Base-by-base conservation (phyloP, 768 basidiomycete species). In the Pulveroboletus sp. region DNA sequence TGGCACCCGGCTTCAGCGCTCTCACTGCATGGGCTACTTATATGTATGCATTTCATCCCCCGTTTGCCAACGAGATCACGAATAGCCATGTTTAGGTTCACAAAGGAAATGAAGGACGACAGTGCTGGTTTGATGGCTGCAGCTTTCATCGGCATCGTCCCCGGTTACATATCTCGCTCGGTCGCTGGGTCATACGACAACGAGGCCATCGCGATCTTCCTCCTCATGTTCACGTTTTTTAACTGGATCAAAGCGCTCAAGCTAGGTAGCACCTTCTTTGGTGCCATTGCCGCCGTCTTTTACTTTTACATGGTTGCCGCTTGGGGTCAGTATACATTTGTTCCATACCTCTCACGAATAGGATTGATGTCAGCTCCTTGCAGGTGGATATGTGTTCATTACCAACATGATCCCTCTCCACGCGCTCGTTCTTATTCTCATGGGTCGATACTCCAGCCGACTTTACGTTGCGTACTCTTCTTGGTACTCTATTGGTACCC, bases 281-380 rank as follows among this genome's bases (percentile, higher is more conserved):
- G 93, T 18, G 89, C 90, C 24, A 62, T 90, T 36, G 85, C 96
- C 39, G 96, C 94, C 15, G 72, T 98, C 3, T 98, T 98, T 73
- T 99, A 99, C 73, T 98, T 97, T 59, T 99, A 98, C 79, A 99
- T 99, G 96, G 96, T 99, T n/a, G 95, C 96, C 46, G 96, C 96
- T 28, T 99, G 96, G 96, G 96, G 95, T 88, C 60, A 51, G 80
- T 71, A 12, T 14, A 1, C 24, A 5, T 41, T 33, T 5, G 26
- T 36, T 28, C 10, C 28, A 32, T 30, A 14, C 14, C 35, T 17
- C 17, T 38, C 18, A 3, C 35, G 11, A 12, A 2, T 10, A 31
- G 45, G 21, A 43, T 46, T 66, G 42, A 66, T 32, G n/a, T 37
- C 35, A 32, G 28, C 17, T 45, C 49, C 5, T 35, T 31, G 10